Conservation (phyloP, 192 early-diverging fungal genomes). For the Chytriomyces sp. region DNA sequence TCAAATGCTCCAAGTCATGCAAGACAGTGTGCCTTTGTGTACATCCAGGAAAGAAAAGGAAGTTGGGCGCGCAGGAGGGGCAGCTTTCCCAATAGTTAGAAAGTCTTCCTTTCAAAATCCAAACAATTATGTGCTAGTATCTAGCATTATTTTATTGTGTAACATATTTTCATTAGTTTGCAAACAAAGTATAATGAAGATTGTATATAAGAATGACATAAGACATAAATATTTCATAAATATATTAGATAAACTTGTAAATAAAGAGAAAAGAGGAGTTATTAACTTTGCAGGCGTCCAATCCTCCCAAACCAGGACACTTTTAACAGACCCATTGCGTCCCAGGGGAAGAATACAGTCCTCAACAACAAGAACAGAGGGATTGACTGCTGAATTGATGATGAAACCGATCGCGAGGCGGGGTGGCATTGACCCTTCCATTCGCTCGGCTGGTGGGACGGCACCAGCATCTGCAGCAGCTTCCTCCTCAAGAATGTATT, state of each 20-base stretch:
- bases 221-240: no score
- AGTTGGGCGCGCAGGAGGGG: neutral
- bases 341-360: neutral
- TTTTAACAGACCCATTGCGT: neutral
- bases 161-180: neutral
- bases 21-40: slow-evolving; percentile 6
- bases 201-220: no score
- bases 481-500: neutral
- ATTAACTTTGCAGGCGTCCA: neutral
- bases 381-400: neutral
- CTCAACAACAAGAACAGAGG: neutral
- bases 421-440: neutral
- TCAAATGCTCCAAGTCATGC: neutral
- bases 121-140: neutral
- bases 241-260: no score
- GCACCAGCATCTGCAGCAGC: neutral
- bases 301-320: neutral
- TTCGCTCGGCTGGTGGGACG: neutral
- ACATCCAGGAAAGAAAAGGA: neutral
- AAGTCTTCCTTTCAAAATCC: neutral
- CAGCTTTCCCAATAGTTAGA: neutral
- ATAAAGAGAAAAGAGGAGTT: no score
- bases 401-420: neutral
- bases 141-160: neutral
- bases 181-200: no score